Evolutionary conservation across 179 eudicot species (phyloP).

Genomic region (Vitellaria paradoxa): DNA sequence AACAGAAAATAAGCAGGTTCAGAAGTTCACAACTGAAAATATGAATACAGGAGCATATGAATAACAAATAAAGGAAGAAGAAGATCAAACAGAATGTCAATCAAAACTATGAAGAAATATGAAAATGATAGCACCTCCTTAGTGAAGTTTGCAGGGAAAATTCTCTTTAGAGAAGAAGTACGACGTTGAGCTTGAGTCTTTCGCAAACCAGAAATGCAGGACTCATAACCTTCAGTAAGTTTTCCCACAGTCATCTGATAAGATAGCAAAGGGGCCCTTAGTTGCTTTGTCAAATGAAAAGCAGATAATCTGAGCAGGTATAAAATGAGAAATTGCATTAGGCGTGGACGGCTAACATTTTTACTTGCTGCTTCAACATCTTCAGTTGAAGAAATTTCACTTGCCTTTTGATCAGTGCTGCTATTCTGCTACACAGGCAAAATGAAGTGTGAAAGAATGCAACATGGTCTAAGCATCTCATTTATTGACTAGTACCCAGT

Average conservation of each 20-base stretch:
- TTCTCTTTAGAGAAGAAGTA: conserved; percentile 49
- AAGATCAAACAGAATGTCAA: conserved; percentile 2
- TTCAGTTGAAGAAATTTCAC: conserved; percentile 30
- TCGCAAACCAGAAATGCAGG: conserved; percentile 59
- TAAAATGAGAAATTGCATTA: background rate
- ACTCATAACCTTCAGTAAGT: conserved; percentile 67
- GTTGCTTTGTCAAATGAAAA: background rate
- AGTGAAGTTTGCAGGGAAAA: conserved; percentile 83
- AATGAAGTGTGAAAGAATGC: background rate
- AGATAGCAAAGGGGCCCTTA: conserved; percentile 12
- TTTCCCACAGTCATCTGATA: conserved; percentile 60
- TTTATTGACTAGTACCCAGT: background rate
- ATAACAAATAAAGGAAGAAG: background rate
- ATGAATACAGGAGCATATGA: background rate
- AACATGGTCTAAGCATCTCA: conserved; percentile 5
- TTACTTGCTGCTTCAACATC: conserved; percentile 27
- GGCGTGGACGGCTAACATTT: conserved; percentile 38
- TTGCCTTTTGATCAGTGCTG: conserved; percentile 29
- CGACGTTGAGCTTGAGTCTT: conserved; percentile 63
- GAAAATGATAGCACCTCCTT: conserved; percentile 60
- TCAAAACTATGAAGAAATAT: background rate
- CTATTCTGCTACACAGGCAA: conserved; percentile 40
- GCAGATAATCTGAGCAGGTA: conserved; percentile 1
- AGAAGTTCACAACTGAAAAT: background rate
- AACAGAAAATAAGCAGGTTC: background rate